phyloP scores from a whole-genome alignment of 768 basidiomycete genomes.

The Boletus pseudo-olivaceus region DNA sequence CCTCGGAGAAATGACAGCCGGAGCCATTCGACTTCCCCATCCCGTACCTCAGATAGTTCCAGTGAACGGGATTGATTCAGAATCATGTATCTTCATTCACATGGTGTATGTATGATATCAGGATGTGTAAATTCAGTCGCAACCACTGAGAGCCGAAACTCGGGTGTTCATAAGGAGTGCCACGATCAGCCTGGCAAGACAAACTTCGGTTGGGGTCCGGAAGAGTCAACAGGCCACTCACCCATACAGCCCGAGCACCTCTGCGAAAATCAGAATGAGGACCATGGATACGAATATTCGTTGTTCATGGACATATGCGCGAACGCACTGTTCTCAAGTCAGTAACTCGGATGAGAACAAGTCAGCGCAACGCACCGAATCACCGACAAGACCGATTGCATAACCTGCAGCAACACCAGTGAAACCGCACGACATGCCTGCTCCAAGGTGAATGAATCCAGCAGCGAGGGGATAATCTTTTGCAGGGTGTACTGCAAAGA shows the following conservation, averaged over 20 bases:
- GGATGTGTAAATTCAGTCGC: slow-evolving; percentile 13
- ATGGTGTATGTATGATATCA: slow-evolving; percentile 13
- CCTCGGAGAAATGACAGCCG: slow-evolving; percentile 25
- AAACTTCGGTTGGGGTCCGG: background rate
- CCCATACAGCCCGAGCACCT: slow-evolving; percentile 89
- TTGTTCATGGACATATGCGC: slow-evolving; percentile 87
- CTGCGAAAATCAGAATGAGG: slow-evolving; percentile 89
- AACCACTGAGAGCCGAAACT: slow-evolving; percentile 42
- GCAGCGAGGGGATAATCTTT: slow-evolving; percentile 77
- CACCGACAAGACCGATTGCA: slow-evolving; percentile 91
- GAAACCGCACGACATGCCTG: slow-evolving; percentile 85
- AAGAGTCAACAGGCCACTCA: slow-evolving; percentile 32
- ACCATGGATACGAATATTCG: slow-evolving; percentile 95
- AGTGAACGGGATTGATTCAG: slow-evolving; percentile 14
- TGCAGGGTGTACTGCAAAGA: slow-evolving; percentile 51
- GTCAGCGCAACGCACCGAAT: slow-evolving; percentile 61
- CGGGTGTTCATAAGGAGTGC: slow-evolving; percentile 89
- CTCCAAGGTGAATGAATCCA: slow-evolving; percentile 90
- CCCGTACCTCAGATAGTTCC: slow-evolving; percentile 16
- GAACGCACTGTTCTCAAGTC: slow-evolving; percentile 60
- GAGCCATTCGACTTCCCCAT: slow-evolving; percentile 21
- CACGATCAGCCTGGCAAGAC: slow-evolving; percentile 62
- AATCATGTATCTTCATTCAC: slow-evolving; percentile 5
- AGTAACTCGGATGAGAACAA: background rate
- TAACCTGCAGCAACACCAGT: slow-evolving; percentile 93